Evolutionary conservation across 2,329 filamentous ascomycete genomes (phyloP).

Genomic region (Rutstroemia sp.): DNA sequence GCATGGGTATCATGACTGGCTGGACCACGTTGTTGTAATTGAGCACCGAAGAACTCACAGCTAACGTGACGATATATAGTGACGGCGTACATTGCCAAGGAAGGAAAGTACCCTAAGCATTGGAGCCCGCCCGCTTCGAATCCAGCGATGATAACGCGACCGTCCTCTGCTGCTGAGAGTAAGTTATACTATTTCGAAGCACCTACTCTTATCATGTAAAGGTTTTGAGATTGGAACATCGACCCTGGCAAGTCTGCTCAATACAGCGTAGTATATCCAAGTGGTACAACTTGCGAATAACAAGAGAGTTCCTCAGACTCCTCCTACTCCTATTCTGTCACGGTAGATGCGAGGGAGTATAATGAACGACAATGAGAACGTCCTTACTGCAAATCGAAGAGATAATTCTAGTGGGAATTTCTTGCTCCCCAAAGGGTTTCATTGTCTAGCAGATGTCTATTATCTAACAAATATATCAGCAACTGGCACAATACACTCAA

Average conservation of each 20-base stretch:
- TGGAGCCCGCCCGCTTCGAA: neutral
- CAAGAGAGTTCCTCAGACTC: no score
- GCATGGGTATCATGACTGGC: neutral
- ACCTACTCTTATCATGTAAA: neutral
- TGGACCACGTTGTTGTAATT: neutral
- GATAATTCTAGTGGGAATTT: no score
- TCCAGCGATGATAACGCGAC: neutral
- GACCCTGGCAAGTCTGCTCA: no score
- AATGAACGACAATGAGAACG: no score
- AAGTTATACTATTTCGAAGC: neutral
- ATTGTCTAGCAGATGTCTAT: no score
- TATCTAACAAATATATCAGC: conserved; percentile 31
- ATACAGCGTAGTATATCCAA: no score
- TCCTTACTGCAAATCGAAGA: no score
- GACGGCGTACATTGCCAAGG: neutral
- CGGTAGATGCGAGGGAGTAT: no score
- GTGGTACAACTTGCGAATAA: no score
- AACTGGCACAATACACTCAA: conserved; percentile 46
- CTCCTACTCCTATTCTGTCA: no score
- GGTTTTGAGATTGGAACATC: no score
- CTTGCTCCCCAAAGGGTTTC: no score
- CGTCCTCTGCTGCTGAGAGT: neutral
- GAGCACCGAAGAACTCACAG: neutral
- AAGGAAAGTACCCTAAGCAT: neutral
- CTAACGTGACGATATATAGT: neutral